phyloP scores from a whole-genome alignment of 805 yeast species.

The Candida glaebosa region DNA sequence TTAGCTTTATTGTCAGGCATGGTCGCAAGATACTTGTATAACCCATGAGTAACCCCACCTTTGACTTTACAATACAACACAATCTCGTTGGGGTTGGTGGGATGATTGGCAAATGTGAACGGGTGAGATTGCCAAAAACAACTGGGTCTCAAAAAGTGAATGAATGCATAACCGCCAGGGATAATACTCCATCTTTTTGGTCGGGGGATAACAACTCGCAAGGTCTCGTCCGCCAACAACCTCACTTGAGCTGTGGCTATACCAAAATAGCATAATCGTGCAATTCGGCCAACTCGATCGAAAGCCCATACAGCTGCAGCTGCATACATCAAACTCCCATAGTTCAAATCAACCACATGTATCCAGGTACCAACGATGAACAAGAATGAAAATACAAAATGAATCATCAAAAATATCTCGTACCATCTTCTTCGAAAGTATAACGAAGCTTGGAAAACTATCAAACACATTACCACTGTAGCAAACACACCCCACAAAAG shows the following conservation, averaged over 20 bases:
- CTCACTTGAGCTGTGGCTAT: conserved; percentile 30
- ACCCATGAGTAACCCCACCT: conserved; percentile 47
- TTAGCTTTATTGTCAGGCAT: conserved; percentile 21
- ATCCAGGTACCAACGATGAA: conserved; percentile 55
- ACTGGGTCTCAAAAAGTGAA: conserved; percentile 36
- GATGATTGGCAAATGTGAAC: conserved; percentile 31
- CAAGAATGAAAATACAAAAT: conserved; percentile 29
- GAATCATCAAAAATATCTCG: conserved; percentile 42
- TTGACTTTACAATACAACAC: conserved; percentile 50
- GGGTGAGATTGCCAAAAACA: conserved; percentile 48
- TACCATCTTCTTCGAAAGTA: conserved; percentile 51
- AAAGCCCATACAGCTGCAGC: conserved; percentile 35
- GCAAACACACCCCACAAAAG: conserved; percentile 30
- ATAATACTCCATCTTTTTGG: conserved; percentile 45
- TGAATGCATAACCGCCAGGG: conserved; percentile 38
- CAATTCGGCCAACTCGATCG: conserved; percentile 31
- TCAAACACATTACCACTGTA: conserved; percentile 30
- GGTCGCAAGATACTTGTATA: conserved; percentile 21
- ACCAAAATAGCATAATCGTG: conserved; percentile 30
- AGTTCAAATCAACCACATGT: conserved; percentile 39
- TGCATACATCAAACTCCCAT: conserved; percentile 21
- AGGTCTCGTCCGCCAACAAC: conserved; percentile 34
- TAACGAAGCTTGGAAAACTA: conserved; percentile 49
- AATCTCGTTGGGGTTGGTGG: conserved; percentile 32
- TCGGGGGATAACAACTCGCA: conserved; percentile 41